Conservation (phyloP, 805 yeast species). For the Candida mattraensis region DNA sequence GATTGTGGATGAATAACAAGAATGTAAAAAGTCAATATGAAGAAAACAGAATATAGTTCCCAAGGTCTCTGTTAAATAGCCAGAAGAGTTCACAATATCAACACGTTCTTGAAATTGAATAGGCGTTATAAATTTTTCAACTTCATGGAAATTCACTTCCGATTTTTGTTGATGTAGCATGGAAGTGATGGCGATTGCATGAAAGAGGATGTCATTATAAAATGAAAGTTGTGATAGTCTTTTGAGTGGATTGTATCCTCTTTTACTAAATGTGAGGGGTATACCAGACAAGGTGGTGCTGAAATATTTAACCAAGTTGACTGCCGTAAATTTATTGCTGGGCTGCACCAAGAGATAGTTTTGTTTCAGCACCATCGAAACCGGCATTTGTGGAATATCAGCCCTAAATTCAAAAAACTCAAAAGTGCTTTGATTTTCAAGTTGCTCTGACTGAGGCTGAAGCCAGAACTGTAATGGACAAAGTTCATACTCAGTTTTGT, state of each 20-base stretch:
- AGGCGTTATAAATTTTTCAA: too few relatives aligned
- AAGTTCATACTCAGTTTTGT: too few relatives aligned
- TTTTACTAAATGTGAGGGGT: conserved; percentile 10
- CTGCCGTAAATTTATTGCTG: conserved; percentile 1
- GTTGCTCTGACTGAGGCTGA: too few relatives aligned
- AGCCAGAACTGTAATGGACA: too few relatives aligned
- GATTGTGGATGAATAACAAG: conserved; percentile 7
- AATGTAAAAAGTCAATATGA: conserved; percentile 6
- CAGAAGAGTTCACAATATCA: not conserved
- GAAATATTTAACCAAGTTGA: conserved; percentile 7
- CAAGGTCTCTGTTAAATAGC: conserved; percentile 5
- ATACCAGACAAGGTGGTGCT: conserved; percentile 10
- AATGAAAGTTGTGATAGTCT: conserved; percentile 5
- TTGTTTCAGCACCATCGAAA: too few relatives aligned
- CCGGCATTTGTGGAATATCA: too few relatives aligned
- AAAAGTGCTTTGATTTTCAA: too few relatives aligned
- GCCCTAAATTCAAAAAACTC: too few relatives aligned
- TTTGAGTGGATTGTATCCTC: conserved; percentile 10
- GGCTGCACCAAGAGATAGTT: too few relatives aligned
- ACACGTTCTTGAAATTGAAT: too few relatives aligned
- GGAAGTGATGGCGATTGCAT: conserved; percentile 9
- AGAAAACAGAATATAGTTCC: conserved; percentile 11
- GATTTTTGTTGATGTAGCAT: conserved; percentile 1
- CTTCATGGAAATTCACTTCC: not conserved
- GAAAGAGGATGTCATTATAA: conserved; percentile 7